A percentile compares a stretch with the other conserved stretches of the same genome.
These are phyloP conservation scores for Fonsecaea nubica DNA, from an alignment of 2,329 filamentous ascomycete genomes.

Conservation along the genomic window DNA sequence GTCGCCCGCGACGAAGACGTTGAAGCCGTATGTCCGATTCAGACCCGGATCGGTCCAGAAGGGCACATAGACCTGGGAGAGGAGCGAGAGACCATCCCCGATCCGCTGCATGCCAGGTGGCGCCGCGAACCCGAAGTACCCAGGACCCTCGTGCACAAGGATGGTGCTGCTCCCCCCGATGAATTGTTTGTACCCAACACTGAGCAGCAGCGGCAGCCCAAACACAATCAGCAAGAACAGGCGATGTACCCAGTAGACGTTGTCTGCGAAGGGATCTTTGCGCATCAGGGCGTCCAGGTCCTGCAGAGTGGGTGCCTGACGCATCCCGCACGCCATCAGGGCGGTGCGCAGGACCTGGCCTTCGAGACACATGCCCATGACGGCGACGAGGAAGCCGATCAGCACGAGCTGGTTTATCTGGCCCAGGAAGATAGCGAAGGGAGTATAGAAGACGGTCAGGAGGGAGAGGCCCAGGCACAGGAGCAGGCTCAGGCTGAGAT, in stretches of 20 bases:
- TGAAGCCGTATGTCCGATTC: slow-evolving; percentile 32
- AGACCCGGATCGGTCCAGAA: slow-evolving; percentile 32
- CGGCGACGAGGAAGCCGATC: slow-evolving; percentile 28
- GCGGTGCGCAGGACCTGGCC: slow-evolving; percentile 23
- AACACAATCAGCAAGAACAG: slow-evolving; percentile 12
- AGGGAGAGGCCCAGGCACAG: slow-evolving; percentile 14
- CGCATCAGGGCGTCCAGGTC: slow-evolving; percentile 31
- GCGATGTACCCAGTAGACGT: slow-evolving; percentile 17
- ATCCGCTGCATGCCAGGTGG: slow-evolving; percentile 34
- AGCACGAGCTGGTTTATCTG: slow-evolving; percentile 32
- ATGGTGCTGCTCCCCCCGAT: slow-evolving; percentile 10
- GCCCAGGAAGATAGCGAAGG: slow-evolving; percentile 23
- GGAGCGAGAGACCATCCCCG: slow-evolving; percentile 31
- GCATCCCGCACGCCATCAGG: slow-evolving; percentile 19
- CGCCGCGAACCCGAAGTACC: slow-evolving; percentile 27
- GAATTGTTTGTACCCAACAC: slow-evolving; percentile 26
- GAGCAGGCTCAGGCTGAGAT: slow-evolving; percentile 11
- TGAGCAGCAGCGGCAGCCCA: slow-evolving; percentile 20
- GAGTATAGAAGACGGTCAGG: slow-evolving; percentile 23
- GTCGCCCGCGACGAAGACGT: slow-evolving; percentile 28
- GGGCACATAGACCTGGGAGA: slow-evolving; percentile 29
- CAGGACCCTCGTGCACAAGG: slow-evolving; percentile 13
- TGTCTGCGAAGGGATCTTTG: slow-evolving; percentile 22
- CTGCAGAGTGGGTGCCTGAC: slow-evolving; percentile 23
- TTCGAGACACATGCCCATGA: slow-evolving; percentile 32